Evolutionary conservation across 208 protist genomes (phyloP), one percentile per base, ranked within the genome.

Genomic region (Leishmania arabica): DNA sequence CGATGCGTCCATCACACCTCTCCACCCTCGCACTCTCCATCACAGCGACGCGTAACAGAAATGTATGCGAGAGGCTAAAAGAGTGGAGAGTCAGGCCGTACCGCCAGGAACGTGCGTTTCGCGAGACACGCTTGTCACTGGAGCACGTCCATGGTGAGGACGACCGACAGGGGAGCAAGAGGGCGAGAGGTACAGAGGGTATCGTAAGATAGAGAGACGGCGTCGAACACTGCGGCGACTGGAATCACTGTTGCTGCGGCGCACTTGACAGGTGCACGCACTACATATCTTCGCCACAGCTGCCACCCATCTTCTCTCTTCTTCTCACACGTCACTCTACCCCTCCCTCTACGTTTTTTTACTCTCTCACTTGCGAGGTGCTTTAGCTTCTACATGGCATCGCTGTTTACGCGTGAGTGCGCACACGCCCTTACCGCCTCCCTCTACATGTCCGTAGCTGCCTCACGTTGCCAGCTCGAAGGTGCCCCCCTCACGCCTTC

Each of bases 401-500:
- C 49, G 2, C 42, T n/a, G 62, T 79, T 9, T 8, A 45, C 49
- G 53, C n/a, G 77, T 15, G 42, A n/a, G 53, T 3, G 21, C 15
- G 19, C 37, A 13, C 56, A 62, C 56, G 56, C 56, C 24, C 17
- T 37, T 56, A 9, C 64, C 31, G 65, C 47, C 31, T 42, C 47
- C 8, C 62, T n/a, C 62, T 24, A 9, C 42, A 31, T n/a, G n/a
- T 17, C 11, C 9, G 15, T 40, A 7, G 27, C 40, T 19, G 11
- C 40, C 45, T 73, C 40, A 31, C 42, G 34, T 21, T 71, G 66
- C 24, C 66, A 9, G 15, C 40, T 24, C 69, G 31, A 24, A 54
- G 42, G 24, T 72, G 45, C n/a, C 19, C 27, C 42, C 65, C 51
- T 72, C 70, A 84, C 58, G 80, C 53, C 84, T 81, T 84, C n/a